These are phyloP conservation scores for Thalia dealbata DNA, from an alignment of 176 grass and related monocot genomes.

Conservation along the genomic window DNA sequence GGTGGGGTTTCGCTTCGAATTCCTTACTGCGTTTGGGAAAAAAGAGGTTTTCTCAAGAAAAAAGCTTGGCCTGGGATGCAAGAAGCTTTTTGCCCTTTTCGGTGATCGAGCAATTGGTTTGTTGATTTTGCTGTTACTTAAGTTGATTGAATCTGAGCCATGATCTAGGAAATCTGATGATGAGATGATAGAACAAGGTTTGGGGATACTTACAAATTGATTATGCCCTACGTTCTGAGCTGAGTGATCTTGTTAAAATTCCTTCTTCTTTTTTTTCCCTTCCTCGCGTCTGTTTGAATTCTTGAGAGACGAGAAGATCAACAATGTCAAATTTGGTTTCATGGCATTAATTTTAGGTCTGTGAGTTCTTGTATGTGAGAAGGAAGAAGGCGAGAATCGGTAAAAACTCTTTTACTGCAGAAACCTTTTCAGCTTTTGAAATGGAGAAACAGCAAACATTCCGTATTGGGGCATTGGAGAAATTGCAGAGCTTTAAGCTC, in stretches of 20 bases:
- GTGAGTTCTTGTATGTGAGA: background rate
- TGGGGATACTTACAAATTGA: background rate
- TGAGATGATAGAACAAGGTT: no score
- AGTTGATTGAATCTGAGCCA: background rate
- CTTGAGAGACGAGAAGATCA: background rate
- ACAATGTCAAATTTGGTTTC: background rate
- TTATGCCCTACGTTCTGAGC: background rate
- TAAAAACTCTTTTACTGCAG: background rate
- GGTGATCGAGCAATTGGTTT: background rate
- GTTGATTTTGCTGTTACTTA: background rate
- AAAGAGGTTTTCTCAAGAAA: background rate
- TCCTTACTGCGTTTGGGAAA: background rate
- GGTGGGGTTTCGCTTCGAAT: background rate
- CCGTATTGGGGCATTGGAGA: background rate
- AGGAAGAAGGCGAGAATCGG: background rate
- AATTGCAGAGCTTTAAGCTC: background rate
- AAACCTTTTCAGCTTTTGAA: background rate
- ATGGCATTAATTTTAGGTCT: background rate
- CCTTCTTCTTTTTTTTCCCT: background rate
- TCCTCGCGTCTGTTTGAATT: background rate
- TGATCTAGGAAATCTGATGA: background rate
- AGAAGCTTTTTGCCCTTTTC: background rate
- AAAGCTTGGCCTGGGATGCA: background rate
- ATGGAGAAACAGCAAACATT: constrained; percentile 1
- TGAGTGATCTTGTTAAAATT: background rate